These are phyloP conservation scores for Strobilomyces echinocephalus DNA, from an alignment of 768 basidiomycete genomes.

Conservation along the genomic window DNA sequence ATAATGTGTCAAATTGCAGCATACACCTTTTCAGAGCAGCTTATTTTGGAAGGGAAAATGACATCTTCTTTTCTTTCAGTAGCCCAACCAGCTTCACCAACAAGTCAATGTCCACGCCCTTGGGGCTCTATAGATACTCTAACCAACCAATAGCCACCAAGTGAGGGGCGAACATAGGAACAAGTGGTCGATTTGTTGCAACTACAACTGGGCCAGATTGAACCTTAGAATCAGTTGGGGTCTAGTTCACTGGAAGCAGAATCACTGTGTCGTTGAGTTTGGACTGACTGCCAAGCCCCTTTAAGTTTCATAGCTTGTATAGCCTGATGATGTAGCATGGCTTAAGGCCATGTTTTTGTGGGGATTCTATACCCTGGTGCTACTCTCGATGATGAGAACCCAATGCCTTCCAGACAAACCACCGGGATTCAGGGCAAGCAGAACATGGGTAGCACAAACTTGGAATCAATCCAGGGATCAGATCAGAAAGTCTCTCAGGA, in stretches of 20 bases:
- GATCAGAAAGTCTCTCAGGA: neutral
- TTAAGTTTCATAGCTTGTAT: neutral
- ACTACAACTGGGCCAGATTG: too few species aligned
- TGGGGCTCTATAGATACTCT: neutral
- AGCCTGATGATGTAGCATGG: neutral
- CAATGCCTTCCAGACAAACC: neutral
- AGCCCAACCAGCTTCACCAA: neutral
- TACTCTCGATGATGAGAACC: neutral
- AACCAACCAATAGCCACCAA: neutral
- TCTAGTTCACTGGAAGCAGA: neutral
- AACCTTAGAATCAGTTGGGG: neutral
- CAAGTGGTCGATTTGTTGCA: neutral
- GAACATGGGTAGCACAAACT: neutral
- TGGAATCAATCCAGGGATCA: too few species aligned
- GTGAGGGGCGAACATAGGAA: neutral
- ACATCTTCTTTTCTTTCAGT: neutral
- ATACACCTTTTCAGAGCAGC: neutral
- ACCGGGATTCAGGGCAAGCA: neutral
- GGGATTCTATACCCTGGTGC: neutral
- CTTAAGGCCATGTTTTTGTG: neutral
- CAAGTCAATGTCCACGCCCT: neutral
- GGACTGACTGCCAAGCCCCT: neutral
- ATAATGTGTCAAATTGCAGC: neutral
- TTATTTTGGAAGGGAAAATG: neutral
- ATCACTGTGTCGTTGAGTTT: neutral